Conservation (phyloP, 345 rosid species). For the Populus nigra region DNA sequence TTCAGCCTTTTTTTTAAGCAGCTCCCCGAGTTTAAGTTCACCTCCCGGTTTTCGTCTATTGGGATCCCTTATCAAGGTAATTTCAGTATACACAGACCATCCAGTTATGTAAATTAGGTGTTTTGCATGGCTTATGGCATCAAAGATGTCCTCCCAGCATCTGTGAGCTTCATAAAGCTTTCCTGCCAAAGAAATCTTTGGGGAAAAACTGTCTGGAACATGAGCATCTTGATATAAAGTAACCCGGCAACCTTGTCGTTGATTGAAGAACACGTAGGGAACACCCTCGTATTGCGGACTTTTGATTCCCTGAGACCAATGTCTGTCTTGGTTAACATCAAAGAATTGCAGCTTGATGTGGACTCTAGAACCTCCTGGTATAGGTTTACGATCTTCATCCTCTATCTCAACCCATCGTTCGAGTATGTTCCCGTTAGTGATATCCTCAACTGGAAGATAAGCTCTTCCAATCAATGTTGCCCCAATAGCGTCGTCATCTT, state of each 20-base stretch:
- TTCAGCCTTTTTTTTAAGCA: slow-evolving; percentile 56
- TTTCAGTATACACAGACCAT: slow-evolving; percentile 64
- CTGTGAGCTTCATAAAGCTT: slow-evolving; percentile 35
- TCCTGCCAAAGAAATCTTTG: slow-evolving; percentile 17
- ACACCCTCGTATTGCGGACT: slow-evolving; percentile 41
- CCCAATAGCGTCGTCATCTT: slow-evolving; percentile 48
- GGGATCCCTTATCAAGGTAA: slow-evolving; percentile 60
- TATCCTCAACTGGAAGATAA: slow-evolving; percentile 51
- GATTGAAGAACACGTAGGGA: slow-evolving; percentile 53
- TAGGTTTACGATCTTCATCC: slow-evolving; percentile 33
- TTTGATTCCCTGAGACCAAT: slow-evolving; percentile 65
- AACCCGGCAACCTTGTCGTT: slow-evolving; percentile 19
- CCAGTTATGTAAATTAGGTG: slow-evolving; percentile 72
- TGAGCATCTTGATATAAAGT: slow-evolving; percentile 87
- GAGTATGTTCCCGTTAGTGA: slow-evolving; percentile 31
- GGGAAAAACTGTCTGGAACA: slow-evolving; percentile 32
- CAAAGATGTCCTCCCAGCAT: slow-evolving; percentile 85
- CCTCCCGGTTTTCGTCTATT: slow-evolving; percentile 29
- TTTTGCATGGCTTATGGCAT: slow-evolving; percentile 52
- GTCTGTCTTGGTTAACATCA: slow-evolving; percentile 24
- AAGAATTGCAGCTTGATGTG: slow-evolving; percentile 46
- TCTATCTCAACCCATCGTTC: slow-evolving; percentile 45
- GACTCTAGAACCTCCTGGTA: slow-evolving; percentile 46
- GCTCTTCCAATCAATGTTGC: slow-evolving; percentile 76
- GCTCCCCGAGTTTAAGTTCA: slow-evolving; percentile 45